Base-by-base conservation (phyloP, 2,329 filamentous ascomycete genomes). In the Aspergillus flavus region DNA sequence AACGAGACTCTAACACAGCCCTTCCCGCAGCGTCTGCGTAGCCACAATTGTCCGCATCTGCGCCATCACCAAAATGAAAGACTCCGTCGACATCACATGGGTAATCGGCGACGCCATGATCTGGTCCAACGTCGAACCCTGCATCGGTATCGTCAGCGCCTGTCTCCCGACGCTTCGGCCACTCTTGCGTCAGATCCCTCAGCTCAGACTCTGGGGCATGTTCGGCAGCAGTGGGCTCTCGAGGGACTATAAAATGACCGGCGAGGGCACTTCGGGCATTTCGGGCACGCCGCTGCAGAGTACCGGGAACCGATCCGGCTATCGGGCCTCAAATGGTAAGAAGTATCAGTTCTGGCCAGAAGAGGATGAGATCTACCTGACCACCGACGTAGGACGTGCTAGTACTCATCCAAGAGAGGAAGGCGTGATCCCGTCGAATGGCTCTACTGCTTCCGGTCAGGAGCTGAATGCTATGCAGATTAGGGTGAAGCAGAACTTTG, bases 121-220 rank as follows among this genome's bases (percentile, higher is more conserved):
- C 45, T 69, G 68, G 67, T 67, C 68, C 41, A 69, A 59, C 43
- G 65, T 71, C 43, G 68, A 71, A 26, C 67, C 68, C n/a, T 68
- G 65, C 50, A 65, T 69, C 21, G 68, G 67, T 3, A 68, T 70
- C 6, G 63, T 71, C 43, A 64, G 69, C 32, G 68, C 69, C 7
- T 70, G 68, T 46, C 63, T 70, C 11, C 68, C 68, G 1, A 66
- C 66, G 3, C 55, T 71, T 0, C 61, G 62, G 14, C 68, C 64
- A 1, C 61, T 68, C 4, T 56, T 69, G 19, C 66, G 62, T 1
- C 50, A 45, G 1, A 56, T 61, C 10, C 57, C 59, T 6, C 28
- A 43, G 16, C 48, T 64, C 1, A 32, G 48, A 3, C 26, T 48
- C 16, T 62, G 56, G 56, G 56, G 61, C 1, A 1, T 55, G n/a